Conservation (phyloP, 2,329 filamentous ascomycete genomes). For the Aspergillus pseudoglaucus region DNA sequence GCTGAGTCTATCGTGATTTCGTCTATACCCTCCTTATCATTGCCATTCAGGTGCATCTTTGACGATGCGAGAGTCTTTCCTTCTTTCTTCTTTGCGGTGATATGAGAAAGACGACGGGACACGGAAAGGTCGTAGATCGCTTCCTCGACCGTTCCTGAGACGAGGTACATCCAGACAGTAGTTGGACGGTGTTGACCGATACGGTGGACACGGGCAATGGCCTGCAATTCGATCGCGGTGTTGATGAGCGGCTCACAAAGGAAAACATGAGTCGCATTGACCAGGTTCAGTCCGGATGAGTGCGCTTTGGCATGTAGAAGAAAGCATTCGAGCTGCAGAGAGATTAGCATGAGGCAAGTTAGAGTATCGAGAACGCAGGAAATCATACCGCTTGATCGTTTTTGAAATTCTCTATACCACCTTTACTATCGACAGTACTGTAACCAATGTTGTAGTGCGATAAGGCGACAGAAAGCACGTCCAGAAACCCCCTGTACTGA, state of each 20-base stretch:
- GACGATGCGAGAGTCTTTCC: constrained; percentile 13
- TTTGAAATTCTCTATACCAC: constrained; percentile 71
- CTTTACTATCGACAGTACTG: constrained; percentile 60
- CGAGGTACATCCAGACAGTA: constrained; percentile 90
- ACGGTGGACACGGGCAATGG: constrained; percentile 87
- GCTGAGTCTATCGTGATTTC: constrained; percentile 69
- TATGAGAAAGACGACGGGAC: constrained; percentile 68
- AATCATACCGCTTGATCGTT: constrained; percentile 53
- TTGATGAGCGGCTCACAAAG: constrained; percentile 91
- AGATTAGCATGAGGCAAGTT: constrained; percentile 16
- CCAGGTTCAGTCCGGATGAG: constrained; percentile 80
- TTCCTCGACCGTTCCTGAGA: constrained; percentile 87
- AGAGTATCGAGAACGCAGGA: not conserved
- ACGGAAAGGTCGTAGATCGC: constrained; percentile 86
- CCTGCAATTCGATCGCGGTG: constrained; percentile 87
- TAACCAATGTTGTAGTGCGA: constrained; percentile 64
- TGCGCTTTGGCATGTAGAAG: constrained; percentile 84
- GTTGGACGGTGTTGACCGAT: constrained; percentile 86
- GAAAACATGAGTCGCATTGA: constrained; percentile 90
- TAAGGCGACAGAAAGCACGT: constrained; percentile 66
- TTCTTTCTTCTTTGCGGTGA: constrained; percentile 46
- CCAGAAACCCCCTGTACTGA: constrained; percentile 77
- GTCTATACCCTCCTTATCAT: constrained; percentile 31
- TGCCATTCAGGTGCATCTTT: constrained; percentile 8
- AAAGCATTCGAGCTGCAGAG: constrained; percentile 63